Conservation (phyloP, 805 yeast genomes). For the Teunomyces gatunensis region DNA sequence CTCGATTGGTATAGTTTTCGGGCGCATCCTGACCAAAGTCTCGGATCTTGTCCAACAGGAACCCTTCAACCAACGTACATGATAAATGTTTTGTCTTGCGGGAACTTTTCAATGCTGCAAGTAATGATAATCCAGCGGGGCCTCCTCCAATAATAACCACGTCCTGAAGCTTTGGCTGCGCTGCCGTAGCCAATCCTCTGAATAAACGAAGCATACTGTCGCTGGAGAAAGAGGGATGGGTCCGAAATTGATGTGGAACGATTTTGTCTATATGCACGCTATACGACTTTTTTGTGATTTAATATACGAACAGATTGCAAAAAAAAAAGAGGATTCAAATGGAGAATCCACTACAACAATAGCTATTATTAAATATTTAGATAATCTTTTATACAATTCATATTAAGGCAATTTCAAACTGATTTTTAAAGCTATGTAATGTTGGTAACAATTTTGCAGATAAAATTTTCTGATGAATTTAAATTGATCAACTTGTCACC, state of each 20-base stretch:
- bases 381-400: too few relatives aligned
- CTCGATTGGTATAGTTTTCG: constrained; percentile 67
- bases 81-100: constrained; percentile 56
- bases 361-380: too few relatives aligned
- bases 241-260: constrained; percentile 1
- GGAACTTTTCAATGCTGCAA: constrained; percentile 75
- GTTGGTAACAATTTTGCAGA: too few relatives aligned
- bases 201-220: constrained; percentile 4
- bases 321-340: background rate
- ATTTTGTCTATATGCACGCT: constrained; percentile 1
- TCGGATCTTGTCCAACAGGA: constrained; percentile 51
- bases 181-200: constrained; percentile 8
- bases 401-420: too few relatives aligned
- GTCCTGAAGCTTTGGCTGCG: constrained; percentile 41
- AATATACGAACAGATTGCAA: background rate
- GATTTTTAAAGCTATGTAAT: too few relatives aligned
- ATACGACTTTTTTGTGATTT: background rate
- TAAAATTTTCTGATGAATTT: too few relatives aligned
- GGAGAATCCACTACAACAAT: too few relatives aligned
- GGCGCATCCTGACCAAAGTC: constrained; percentile 46
- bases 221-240: background rate
- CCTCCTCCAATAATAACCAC: constrained; percentile 94
- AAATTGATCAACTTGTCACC: too few relatives aligned
- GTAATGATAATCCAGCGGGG: constrained; percentile 89
- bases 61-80: constrained; percentile 74